phyloP scores from a whole-genome alignment of 257 asterid species.

The Primulina huaijiensis region DNA sequence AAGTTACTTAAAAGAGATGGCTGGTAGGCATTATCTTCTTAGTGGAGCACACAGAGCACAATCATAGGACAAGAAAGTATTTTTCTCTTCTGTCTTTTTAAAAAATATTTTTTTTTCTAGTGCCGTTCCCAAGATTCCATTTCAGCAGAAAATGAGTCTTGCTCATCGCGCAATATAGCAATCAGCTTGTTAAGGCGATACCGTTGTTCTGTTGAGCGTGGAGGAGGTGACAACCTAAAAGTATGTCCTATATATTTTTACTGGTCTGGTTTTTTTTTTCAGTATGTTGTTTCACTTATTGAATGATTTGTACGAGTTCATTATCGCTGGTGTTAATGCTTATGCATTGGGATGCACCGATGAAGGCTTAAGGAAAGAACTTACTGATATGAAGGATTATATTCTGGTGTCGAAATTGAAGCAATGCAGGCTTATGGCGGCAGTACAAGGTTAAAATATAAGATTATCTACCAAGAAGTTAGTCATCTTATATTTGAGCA shows the following conservation, averaged over 20 bases:
- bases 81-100: not conserved
- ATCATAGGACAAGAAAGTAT: not conserved
- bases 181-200: conserved; percentile 87
- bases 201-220: conserved; percentile 76
- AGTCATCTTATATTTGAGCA: conserved; percentile 9
- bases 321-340: conserved; percentile 89
- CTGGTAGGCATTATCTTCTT: conserved; percentile 44
- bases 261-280: conserved; percentile 1
- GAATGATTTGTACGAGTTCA: conserved; percentile 68
- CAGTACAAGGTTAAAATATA: conserved; percentile 63
- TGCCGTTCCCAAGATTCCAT: conserved; percentile 68
- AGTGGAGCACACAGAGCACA: not conserved
- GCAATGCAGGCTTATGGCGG: conserved; percentile 69
- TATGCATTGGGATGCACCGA: conserved; percentile 93
- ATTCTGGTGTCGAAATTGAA: conserved; percentile 73
- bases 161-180: conserved; percentile 89
- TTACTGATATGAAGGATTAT: conserved; percentile 71
- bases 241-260: conserved; percentile 44
- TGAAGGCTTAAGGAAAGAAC: conserved; percentile 74
- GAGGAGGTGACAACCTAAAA: conserved; percentile 97
- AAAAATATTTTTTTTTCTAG: conserved; percentile 30
- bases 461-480: conserved; percentile 65
- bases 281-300: conserved; percentile 20
- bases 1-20: conserved; percentile 61
- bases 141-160: conserved; percentile 78